Conservation (phyloP, 2,329 filamentous ascomycete species). For the Cladosporium sp. region DNA sequence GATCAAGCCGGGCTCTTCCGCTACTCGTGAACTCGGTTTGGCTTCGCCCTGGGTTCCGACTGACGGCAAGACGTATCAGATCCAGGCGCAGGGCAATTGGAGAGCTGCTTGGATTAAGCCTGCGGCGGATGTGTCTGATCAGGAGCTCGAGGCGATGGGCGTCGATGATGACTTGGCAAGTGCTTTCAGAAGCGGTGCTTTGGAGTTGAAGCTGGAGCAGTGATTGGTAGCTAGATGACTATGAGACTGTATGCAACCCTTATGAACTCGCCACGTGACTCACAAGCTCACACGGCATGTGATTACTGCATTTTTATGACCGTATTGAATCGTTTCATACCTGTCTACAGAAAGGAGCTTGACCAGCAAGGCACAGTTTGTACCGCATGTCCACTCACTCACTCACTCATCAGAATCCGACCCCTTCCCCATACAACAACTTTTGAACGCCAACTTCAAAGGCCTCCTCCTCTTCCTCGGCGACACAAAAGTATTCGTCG, state of each 20-base stretch:
- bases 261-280: no score
- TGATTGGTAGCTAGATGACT: background rate
- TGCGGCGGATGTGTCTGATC: constrained; percentile 15
- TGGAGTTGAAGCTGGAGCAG: constrained; percentile 14
- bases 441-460: background rate
- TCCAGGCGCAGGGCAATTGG: constrained; percentile 32
- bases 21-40: constrained; percentile 34
- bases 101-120: constrained; percentile 32
- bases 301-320: no score
- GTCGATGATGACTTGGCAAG: constrained; percentile 9
- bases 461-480: background rate
- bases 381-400: no score
- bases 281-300: no score
- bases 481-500: no score
- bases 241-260: no score
- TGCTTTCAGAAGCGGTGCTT: constrained; percentile 15
- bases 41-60: constrained; percentile 36
- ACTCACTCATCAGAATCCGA: no score
- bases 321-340: no score
- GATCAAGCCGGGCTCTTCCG: constrained; percentile 31
- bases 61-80: constrained; percentile 33
- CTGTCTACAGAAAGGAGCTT: no score
- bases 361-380: no score
- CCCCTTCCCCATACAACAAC: background rate
- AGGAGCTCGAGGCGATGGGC: constrained; percentile 19